These are phyloP conservation scores for Artemisia tridentata DNA, from an alignment of 129 eudicot species.

Conservation along the genomic window DNA sequence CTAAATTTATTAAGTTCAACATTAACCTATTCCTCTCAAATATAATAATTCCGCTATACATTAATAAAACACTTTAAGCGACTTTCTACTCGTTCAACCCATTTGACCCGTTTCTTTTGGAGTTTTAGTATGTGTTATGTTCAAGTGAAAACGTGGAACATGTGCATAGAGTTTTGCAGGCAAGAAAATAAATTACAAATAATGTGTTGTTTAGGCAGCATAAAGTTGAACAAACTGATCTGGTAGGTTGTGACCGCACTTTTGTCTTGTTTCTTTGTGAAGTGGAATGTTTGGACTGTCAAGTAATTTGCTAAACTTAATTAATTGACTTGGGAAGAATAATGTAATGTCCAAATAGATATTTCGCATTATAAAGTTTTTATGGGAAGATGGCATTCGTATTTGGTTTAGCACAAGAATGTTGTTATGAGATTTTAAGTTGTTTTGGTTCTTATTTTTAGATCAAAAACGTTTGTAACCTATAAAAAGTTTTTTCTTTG, in stretches of 20 bases:
- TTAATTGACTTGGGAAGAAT: not conserved
- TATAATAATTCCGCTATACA: not conserved
- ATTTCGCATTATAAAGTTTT: no score
- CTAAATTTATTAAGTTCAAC: not conserved
- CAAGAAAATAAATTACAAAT: conserved; percentile 6
- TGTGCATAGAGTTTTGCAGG: not conserved
- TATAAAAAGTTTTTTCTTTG: no score
- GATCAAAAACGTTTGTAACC: no score
- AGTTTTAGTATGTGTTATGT: not conserved
- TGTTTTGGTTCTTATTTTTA: no score
- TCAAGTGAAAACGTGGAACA: conserved; percentile 4
- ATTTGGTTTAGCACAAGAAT: no score
- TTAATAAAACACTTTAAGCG: not conserved
- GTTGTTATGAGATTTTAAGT: no score
- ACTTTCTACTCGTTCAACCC: not conserved
- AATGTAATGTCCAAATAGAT: no score
- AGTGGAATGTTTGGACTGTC: conserved; percentile 23
- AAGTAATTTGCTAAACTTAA: conserved; percentile 30
- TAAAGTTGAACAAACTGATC: conserved; percentile 5
- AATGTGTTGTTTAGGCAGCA: conserved; percentile 3
- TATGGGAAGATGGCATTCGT: no score
- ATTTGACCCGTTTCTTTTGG: not conserved
- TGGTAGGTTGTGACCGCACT: not conserved
- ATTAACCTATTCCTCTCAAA: not conserved
- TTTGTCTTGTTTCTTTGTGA: not conserved